Percentiles rank a stretch among this genome's conserved stretches.
These are phyloP conservation scores for Rostrohypoxylon terebratum DNA, from an alignment of 495 filamentous ascomycete species.

Conservation along the genomic window DNA sequence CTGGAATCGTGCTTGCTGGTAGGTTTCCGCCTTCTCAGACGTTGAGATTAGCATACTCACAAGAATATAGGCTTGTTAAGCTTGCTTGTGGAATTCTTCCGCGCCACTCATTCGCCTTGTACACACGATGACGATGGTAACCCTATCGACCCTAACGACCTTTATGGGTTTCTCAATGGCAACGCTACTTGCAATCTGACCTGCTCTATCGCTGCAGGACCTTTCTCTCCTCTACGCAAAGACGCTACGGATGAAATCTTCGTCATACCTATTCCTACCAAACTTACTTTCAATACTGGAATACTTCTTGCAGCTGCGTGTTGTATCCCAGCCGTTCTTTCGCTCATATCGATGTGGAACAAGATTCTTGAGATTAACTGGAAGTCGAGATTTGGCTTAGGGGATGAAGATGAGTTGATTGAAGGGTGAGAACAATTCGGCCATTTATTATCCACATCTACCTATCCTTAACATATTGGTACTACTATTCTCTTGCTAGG, in stretches of 20 bases:
- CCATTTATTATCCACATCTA: background rate
- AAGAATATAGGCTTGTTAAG: slow-evolving; percentile 61
- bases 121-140: slow-evolving; percentile 54
- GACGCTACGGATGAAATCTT: slow-evolving; percentile 65
- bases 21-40: slow-evolving; percentile 24
- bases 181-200: slow-evolving; percentile 54
- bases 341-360: slow-evolving; percentile 67
- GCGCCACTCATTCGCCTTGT: slow-evolving; percentile 56
- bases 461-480: background rate
- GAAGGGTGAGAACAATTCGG: slow-evolving; percentile 45
- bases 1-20: slow-evolving; percentile 66
- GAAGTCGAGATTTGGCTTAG: slow-evolving; percentile 54
- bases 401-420: slow-evolving; percentile 56
- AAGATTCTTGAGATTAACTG: slow-evolving; percentile 70
- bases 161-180: slow-evolving; percentile 54
- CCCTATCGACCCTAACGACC: slow-evolving; percentile 46
- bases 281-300: slow-evolving; percentile 64
- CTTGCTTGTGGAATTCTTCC: slow-evolving; percentile 70
- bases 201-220: slow-evolving; percentile 57
- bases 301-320: slow-evolving; percentile 69
- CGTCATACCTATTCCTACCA: slow-evolving; percentile 64
- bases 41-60: slow-evolving; percentile 16
- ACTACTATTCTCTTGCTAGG: background rate
- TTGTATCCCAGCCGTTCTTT: slow-evolving; percentile 69
- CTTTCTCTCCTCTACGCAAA: slow-evolving; percentile 61